Conservation (phyloP, 768 basidiomycete genomes). For the Agrocybe chaxingu region DNA sequence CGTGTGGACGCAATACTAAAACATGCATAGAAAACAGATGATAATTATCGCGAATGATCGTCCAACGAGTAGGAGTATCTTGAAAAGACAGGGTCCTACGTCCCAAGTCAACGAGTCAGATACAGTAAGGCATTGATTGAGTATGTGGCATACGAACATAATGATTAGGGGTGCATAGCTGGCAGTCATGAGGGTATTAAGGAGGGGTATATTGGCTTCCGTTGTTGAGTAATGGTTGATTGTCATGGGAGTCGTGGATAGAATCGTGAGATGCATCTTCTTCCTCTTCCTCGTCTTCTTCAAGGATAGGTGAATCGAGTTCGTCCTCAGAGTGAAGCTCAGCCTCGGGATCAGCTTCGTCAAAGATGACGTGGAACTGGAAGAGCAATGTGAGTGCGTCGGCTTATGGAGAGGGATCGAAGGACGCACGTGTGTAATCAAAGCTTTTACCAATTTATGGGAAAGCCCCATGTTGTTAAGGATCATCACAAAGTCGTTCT, state of each 20-base stretch:
- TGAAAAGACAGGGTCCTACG: too few relatives aligned
- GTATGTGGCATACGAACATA: slow-evolving; percentile 5
- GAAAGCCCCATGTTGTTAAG: slow-evolving; percentile 78
- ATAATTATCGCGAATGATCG: slow-evolving; percentile 9
- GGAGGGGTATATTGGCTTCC: slow-evolving; percentile 23
- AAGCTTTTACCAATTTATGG: slow-evolving; percentile 70
- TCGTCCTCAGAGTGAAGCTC: slow-evolving; percentile 64
- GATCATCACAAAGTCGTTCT: slow-evolving; percentile 75
- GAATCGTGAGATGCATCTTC: slow-evolving; percentile 17
- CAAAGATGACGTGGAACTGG: slow-evolving; percentile 70
- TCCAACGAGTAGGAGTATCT: background rate
- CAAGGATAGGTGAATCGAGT: slow-evolving; percentile 61
- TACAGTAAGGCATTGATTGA: too few relatives aligned
- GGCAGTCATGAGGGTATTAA: slow-evolving; percentile 22
- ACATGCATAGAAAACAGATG: slow-evolving; percentile 1
- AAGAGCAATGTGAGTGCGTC: slow-evolving; percentile 6
- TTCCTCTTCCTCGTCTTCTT: slow-evolving; percentile 62
- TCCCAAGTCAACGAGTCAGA: too few relatives aligned
- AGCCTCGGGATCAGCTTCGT: slow-evolving; percentile 61
- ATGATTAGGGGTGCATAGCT: slow-evolving; percentile 1
- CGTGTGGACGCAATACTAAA: background rate
- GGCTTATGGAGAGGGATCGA: background rate
- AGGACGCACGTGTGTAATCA: slow-evolving; percentile 68
- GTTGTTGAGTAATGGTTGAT: slow-evolving; percentile 12
- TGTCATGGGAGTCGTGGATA: slow-evolving; percentile 19